Conservation (phyloP, 495 filamentous ascomycete genomes). For the Tuber calosporum region DNA sequence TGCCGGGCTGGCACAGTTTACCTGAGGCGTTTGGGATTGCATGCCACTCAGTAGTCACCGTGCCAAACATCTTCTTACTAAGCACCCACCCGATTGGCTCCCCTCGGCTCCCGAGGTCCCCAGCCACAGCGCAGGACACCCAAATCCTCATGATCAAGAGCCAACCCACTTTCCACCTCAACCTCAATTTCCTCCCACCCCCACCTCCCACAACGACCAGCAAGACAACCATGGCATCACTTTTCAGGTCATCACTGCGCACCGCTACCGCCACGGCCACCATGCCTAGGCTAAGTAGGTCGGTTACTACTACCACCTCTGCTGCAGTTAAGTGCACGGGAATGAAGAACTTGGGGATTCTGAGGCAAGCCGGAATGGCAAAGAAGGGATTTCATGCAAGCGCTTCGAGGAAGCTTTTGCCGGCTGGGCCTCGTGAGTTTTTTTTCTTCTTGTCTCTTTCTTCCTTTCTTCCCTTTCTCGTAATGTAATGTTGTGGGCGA, state of each 20-base stretch:
- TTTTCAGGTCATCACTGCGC: constrained; percentile 27
- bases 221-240: constrained; percentile 16
- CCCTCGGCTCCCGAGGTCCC: neutral
- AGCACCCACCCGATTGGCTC: neutral
- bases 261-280: constrained; percentile 6
- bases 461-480: no score
- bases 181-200: neutral
- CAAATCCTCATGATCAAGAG: neutral
- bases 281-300: neutral
- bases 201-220: neutral
- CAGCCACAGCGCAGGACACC: neutral
- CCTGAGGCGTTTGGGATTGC: no score
- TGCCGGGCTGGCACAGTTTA: no score
- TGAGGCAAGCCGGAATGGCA: constrained; percentile 20
- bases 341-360: constrained; percentile 12
- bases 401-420: constrained; percentile 58
- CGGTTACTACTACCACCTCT: constrained; percentile 10
- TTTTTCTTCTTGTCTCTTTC: constrained; percentile 10
- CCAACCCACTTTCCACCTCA: neutral
- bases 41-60: no score
- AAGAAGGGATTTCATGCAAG: constrained; percentile 58
- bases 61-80: neutral
- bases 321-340: neutral
- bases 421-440: constrained; percentile 59
- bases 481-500: constrained; percentile 31